Evolutionary conservation across 192 early-diverging fungal species (phyloP).

Genomic region (Linnemannia exigua): DNA sequence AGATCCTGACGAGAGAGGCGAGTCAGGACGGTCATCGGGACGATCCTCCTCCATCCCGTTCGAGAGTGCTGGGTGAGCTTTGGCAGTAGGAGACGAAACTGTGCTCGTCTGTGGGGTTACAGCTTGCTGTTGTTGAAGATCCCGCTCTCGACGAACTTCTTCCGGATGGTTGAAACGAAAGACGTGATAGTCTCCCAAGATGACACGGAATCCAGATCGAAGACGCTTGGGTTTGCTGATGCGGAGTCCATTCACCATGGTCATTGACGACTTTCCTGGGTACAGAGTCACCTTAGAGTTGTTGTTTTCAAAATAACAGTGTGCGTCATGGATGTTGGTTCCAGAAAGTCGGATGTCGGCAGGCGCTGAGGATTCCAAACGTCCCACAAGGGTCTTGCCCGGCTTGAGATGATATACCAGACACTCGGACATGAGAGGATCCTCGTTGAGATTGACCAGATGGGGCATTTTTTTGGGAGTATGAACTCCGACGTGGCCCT

Average conservation of each 20-base stretch:
- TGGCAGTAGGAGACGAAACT: slow-evolving; percentile 29
- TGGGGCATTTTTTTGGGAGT: slow-evolving; percentile 86
- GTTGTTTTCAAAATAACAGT: slow-evolving; percentile 83
- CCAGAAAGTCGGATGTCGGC: slow-evolving; percentile 76
- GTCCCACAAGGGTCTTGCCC: slow-evolving; percentile 79
- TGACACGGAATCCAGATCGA: slow-evolving; percentile 82
- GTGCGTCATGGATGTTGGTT: slow-evolving; percentile 68
- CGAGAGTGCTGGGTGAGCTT: neutral
- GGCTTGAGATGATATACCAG: slow-evolving; percentile 89
- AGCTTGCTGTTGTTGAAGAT: slow-evolving; percentile 45
- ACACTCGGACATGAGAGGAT: slow-evolving; percentile 91
- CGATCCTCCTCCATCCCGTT: slow-evolving; percentile 57
- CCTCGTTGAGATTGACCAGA: slow-evolving; percentile 91
- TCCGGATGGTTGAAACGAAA: slow-evolving; percentile 90
- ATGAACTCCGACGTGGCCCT: slow-evolving; percentile 78
- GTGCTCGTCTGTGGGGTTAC: slow-evolving; percentile 24
- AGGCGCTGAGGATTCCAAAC: slow-evolving; percentile 47
- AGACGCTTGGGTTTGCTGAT: slow-evolving; percentile 70
- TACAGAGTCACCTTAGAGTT: slow-evolving; percentile 71
- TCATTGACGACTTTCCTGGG: slow-evolving; percentile 68
- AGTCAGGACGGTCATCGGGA: slow-evolving; percentile 51
- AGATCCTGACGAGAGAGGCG: slow-evolving; percentile 58
- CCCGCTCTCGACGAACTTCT: slow-evolving; percentile 79
- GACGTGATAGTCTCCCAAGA: slow-evolving; percentile 85
- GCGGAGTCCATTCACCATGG: slow-evolving; percentile 85